Evolutionary conservation across 2,329 filamentous ascomycete genomes (phyloP).

Genomic region (Talaromyces sp.): DNA sequence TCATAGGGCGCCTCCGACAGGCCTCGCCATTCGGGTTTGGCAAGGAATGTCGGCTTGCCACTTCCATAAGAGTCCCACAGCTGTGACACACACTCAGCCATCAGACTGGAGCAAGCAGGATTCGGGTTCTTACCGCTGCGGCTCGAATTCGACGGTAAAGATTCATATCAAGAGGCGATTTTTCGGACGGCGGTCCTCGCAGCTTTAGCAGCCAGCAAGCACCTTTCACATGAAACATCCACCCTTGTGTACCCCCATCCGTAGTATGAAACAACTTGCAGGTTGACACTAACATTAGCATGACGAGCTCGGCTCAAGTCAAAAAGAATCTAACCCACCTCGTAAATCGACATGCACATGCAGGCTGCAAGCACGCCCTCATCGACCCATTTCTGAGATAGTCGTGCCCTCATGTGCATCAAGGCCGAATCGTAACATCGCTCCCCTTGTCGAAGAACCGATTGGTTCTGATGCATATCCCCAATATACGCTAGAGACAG

Average conservation of each 20-base stretch:
- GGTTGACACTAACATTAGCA: background rate
- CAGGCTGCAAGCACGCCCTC: constrained; percentile 10
- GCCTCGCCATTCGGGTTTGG: constrained; percentile 10
- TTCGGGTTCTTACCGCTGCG: constrained; percentile 7
- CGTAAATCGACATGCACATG: constrained; percentile 12
- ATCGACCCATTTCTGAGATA: constrained; percentile 7
- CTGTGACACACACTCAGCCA: constrained; percentile 1
- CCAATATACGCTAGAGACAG: constrained; percentile 11
- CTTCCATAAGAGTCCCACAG: constrained; percentile 11
- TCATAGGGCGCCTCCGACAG: constrained; percentile 11
- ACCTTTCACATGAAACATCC: constrained; percentile 13
- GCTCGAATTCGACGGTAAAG: constrained; percentile 12
- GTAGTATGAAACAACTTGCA: constrained; percentile 9
- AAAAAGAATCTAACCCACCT: constrained; percentile 3
- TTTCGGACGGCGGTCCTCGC: constrained; percentile 7
- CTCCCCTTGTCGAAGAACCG: constrained; percentile 4
- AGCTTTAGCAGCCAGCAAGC: constrained; percentile 10
- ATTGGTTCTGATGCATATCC: constrained; percentile 5
- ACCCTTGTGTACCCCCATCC: constrained; percentile 7
- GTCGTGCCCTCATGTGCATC: constrained; percentile 5
- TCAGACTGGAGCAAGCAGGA: background rate
- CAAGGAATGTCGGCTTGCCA: constrained; percentile 10
- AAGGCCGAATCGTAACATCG: constrained; percentile 7
- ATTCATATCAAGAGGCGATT: constrained; percentile 12
- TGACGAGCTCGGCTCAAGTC: too few relatives aligned